These are phyloP conservation scores for Naganishia sp. DNA, from an alignment of 1,284 basidiomycete genomes.

Conservation along the genomic window DNA sequence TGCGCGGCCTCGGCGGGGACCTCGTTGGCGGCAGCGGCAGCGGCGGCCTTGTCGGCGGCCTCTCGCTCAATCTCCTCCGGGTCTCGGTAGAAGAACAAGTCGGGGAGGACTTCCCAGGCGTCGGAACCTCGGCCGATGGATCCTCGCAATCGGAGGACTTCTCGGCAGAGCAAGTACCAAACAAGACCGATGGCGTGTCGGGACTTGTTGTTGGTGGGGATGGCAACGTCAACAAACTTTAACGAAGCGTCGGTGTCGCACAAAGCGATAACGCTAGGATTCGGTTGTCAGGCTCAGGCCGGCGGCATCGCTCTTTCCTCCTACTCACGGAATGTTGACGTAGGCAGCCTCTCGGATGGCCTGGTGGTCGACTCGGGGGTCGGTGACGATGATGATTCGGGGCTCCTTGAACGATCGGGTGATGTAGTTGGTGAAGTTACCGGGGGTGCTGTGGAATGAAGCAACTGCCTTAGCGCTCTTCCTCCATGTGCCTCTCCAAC, in stretches of 20 bases:
- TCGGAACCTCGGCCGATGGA: constrained; percentile 76
- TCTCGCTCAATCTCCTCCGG: constrained; percentile 98
- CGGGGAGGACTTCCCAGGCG: constrained; percentile 97
- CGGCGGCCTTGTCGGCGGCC: constrained; percentile 85
- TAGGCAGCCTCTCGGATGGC: constrained; percentile 99
- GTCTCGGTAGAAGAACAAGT: constrained; percentile 99
- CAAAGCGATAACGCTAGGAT: constrained; percentile 78
- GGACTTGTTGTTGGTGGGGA: constrained; percentile 99
- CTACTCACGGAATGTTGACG: constrained; percentile 85
- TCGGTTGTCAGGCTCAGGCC: not conserved
- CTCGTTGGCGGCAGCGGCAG: constrained; percentile 67
- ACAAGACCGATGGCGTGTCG: constrained; percentile 93
- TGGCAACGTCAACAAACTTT: constrained; percentile 96
- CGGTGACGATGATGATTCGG: constrained; percentile 95
- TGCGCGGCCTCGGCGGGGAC: constrained; percentile 57
- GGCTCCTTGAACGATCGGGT: constrained; percentile 99
- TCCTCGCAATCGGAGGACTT: constrained; percentile 93
- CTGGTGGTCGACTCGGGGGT: constrained; percentile 99
- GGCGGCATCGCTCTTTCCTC: not conserved
- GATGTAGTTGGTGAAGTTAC: constrained; percentile 99
- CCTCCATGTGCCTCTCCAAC: not conserved
- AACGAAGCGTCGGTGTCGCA: constrained; percentile 97
- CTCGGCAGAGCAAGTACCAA: constrained; percentile 98
- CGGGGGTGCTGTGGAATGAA: constrained; percentile 67
- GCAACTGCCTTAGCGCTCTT: not conserved